Percentiles rank a stretch among this genome's conserved stretches.
These are phyloP conservation scores for Fomitopsis betulina DNA, from an alignment of 1,284 basidiomycete species.

Conservation along the genomic window DNA sequence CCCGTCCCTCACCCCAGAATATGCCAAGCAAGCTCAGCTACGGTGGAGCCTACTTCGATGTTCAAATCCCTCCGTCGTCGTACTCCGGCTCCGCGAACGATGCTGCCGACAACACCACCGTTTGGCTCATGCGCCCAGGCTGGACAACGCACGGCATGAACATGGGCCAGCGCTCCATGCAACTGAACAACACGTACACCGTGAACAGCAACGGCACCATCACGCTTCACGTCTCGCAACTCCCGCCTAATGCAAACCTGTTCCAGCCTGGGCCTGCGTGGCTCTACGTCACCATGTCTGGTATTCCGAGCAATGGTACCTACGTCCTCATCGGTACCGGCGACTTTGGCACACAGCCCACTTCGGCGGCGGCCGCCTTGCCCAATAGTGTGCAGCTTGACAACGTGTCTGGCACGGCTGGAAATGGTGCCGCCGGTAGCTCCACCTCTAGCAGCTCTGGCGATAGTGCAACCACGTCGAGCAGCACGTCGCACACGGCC, in stretches of 20 bases:
- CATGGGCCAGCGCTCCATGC: conserved; percentile 81
- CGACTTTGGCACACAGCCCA: conserved; percentile 64
- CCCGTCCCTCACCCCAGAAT: conserved; percentile 69
- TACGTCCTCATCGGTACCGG: conserved; percentile 80
- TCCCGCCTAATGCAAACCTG: conserved; percentile 78
- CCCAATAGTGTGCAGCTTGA: conserved; percentile 45
- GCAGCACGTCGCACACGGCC: conserved; percentile 33
- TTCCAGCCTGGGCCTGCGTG: conserved; percentile 85
- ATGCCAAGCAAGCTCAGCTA: conserved; percentile 76
- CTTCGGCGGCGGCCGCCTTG: conserved; percentile 39
- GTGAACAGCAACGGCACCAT: conserved; percentile 73
- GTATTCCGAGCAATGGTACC: conserved; percentile 78
- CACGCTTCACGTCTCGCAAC: conserved; percentile 73
- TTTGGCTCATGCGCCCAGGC: conserved; percentile 80
- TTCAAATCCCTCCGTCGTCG: conserved; percentile 56
- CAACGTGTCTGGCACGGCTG: conserved; percentile 34
- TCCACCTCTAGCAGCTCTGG: conserved; percentile 8
- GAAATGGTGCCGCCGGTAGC: conserved; percentile 17
- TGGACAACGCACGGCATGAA: conserved; percentile 97
- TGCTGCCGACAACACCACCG: conserved; percentile 74
- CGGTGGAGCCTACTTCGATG: conserved; percentile 80
- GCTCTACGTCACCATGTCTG: conserved; percentile 77
- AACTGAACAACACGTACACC: conserved; percentile 79
- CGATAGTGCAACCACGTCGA: conserved; percentile 11
- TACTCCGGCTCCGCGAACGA: conserved; percentile 65